Evolutionary conservation across 2,329 filamentous ascomycete genomes (phyloP).

Genomic region (Fusarium cicatricum): DNA sequence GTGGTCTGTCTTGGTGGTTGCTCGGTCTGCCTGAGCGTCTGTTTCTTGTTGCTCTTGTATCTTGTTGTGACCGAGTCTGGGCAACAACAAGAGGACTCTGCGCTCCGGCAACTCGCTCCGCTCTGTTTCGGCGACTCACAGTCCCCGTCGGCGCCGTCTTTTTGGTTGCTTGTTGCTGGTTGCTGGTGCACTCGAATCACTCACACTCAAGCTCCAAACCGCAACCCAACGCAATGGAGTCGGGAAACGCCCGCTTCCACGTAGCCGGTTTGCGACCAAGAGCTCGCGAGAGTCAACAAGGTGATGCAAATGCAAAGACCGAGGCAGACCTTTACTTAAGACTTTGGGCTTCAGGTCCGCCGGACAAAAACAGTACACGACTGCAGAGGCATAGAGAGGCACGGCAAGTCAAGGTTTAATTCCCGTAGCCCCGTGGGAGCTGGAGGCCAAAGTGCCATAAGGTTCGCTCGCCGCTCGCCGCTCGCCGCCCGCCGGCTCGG

Average conservation of each 20-base stretch:
- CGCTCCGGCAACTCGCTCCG: background rate
- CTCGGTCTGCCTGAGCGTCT: background rate
- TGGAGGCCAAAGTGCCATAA: conserved; percentile 11
- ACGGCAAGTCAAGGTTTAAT: conserved; percentile 31
- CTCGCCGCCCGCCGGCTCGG: conserved; percentile 14
- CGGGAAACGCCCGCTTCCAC: background rate
- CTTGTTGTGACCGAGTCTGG: background rate
- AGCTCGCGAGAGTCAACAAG: background rate
- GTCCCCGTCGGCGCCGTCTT: background rate
- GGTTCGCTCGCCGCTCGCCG: conserved; percentile 22
- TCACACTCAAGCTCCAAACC: conserved; percentile 3
- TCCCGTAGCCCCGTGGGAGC: conserved; percentile 3
- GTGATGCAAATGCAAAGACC: background rate
- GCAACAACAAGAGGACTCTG: background rate
- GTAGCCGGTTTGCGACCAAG: background rate
- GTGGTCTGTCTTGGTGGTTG: background rate
- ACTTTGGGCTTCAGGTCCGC: background rate
- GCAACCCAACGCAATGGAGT: background rate
- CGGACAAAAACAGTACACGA: conserved; percentile 1
- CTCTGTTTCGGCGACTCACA: background rate
- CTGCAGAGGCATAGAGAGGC: background rate
- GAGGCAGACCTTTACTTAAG: background rate
- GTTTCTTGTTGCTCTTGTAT: background rate
- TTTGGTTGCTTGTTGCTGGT: background rate
- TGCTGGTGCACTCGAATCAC: background rate